Evolutionary conservation across 305 asterid species (phyloP), one percentile per base, ranked within the genome.

Genomic region (Ilex paraguariensis): DNA sequence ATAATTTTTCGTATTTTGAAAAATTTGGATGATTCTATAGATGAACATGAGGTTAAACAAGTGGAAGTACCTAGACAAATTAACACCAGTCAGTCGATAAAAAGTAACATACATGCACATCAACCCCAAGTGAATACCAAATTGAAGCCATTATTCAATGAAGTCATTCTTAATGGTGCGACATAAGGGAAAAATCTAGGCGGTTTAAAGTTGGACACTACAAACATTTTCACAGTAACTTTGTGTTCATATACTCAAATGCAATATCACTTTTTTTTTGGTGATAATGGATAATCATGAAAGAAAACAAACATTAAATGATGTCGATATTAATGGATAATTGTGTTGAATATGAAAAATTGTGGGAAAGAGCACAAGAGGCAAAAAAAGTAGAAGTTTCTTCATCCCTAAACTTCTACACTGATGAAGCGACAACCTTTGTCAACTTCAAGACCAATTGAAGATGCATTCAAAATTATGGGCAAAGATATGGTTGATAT

Each of bases 191-290:
- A 36, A 36, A 36, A 36, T 36, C 42, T 7, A 36, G 42, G 42
- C 5, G 2, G 40, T 3, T 33, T 7, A 3, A 33, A 33, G 40
- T 33, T 33, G 40, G 40, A 3, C 40, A 3, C n/a, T 33, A 7
- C 40, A 33, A 33, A 36, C 42, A 56, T 31, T 56, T 39, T 10
- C 7, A 31, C 3, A 31, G 1, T 28, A 28, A 12, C 28, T 11
- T 7, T 11, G 30, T 3, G 60, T 56, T 17, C 60, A 7, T 56
- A 56, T 31, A 56, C 42, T 8, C 28, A 44, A 31, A 28, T 56
- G 9, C 60, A 56, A 21, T 12, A 21, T 12, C 10, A 56, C 42
- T 17, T 56, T 56, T 56, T 56, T 56, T 31, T 56, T 56, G 60
- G 60, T 21, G 12, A 10, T 56, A 7, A 12, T 4, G 2, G 60